These are phyloP conservation scores for Aspergillus sp. DNA, from an alignment of 2,329 filamentous ascomycete genomes.

Conservation along the genomic window DNA sequence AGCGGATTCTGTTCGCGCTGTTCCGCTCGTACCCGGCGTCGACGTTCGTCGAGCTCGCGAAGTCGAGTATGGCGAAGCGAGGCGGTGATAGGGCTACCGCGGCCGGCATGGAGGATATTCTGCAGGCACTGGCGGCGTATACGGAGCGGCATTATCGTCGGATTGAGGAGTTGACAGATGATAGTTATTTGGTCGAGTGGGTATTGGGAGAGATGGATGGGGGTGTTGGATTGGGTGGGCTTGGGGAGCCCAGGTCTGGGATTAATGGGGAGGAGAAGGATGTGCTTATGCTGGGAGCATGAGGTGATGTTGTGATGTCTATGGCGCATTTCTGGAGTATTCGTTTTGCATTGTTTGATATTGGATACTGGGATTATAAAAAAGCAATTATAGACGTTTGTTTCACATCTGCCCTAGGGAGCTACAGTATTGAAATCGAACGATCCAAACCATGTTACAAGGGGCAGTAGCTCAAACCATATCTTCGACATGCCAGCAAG, in stretches of 20 bases:
- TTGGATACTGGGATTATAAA: conserved; percentile 4
- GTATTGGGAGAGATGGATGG: conserved; percentile 87
- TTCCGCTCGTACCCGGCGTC: conserved; percentile 74
- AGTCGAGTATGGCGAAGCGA: conserved; percentile 22
- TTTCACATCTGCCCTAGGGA: neutral
- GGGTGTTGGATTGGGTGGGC: conserved; percentile 42
- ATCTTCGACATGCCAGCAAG: neutral
- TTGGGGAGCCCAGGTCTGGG: conserved; percentile 19
- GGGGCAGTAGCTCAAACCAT: no score
- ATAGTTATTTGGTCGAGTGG: conserved; percentile 92
- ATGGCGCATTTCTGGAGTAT: conserved; percentile 16
- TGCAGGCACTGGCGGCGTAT: conserved; percentile 82
- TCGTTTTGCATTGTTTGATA: conserved; percentile 11
- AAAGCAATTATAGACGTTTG: conserved; percentile 7
- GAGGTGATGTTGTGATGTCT: conserved; percentile 8
- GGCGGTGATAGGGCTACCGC: conserved; percentile 32
- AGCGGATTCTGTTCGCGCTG: conserved; percentile 73
- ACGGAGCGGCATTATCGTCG: conserved; percentile 89
- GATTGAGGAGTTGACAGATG: conserved; percentile 82
- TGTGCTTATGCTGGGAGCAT: conserved; percentile 34
- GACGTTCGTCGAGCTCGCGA: conserved; percentile 63
- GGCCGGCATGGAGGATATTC: conserved; percentile 69
- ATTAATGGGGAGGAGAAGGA: conserved; percentile 27
- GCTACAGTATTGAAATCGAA: no score
- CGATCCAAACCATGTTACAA: no score